Percentiles rank a stretch among this genome's conserved stretches.
phyloP scores from a whole-genome alignment of 768 basidiomycete species.

The Boletus sp. region DNA sequence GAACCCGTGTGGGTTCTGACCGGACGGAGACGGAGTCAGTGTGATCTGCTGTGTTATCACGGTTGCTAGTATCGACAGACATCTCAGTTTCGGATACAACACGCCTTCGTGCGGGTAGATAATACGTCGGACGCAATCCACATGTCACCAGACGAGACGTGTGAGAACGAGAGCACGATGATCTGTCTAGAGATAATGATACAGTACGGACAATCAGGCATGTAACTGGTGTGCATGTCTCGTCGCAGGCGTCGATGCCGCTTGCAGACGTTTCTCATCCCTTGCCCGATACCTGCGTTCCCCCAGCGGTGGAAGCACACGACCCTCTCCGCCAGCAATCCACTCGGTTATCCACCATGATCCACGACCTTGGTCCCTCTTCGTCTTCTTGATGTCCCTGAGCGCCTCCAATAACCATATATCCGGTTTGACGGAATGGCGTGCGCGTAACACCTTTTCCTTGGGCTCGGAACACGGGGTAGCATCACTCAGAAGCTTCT shows the following conservation, averaged over 20 bases:
- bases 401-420: conserved; percentile 38
- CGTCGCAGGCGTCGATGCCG: neutral
- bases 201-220: neutral
- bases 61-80: neutral
- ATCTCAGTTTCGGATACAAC: conserved; percentile 6
- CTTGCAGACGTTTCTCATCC: conserved; percentile 1
- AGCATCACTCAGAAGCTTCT: conserved; percentile 27
- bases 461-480: conserved; percentile 18
- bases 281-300: conserved; percentile 17
- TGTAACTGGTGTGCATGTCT: neutral
- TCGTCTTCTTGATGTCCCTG: conserved; percentile 33
- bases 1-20: neutral
- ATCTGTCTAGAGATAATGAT: conserved; percentile 4
- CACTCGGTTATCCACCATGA: conserved; percentile 28
- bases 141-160: neutral
- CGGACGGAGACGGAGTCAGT: neutral
- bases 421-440: conserved; percentile 32
- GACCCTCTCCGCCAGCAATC: conserved; percentile 23
- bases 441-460: conserved; percentile 19
- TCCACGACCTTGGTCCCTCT: conserved; percentile 28
- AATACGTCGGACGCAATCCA: neutral
- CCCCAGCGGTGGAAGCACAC: conserved; percentile 14
- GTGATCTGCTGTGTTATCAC: neutral
- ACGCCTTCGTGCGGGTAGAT: neutral
- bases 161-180: neutral